Base-by-base conservation (phyloP, 371 early-diverging fungal species). In the Neoconidiobolus thromboides region DNA sequence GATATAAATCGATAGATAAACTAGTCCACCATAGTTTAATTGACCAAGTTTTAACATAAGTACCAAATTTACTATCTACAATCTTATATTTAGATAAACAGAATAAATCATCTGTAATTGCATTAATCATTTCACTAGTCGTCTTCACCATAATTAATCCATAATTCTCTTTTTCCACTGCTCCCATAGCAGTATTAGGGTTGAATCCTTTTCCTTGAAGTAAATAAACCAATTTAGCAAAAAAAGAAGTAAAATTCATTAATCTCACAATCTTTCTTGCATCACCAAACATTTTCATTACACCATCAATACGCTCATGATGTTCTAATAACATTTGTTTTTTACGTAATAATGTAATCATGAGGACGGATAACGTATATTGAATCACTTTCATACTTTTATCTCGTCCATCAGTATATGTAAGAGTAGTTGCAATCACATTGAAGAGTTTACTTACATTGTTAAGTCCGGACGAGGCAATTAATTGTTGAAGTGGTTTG, bases 331-430 rank as follows among this genome's bases (percentile, higher is more conserved):
- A 71, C n/a, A 69, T 60, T 15, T 66, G 59, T 5, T 72, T 64
- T 14, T 70, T 62, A 7, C 79, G 64, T 46, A 79, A 71, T 10
- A 69, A 60, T 40, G 61, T 49, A 70, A 73, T 73, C 42, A 86
- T 65, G 3, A 82, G 66, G 6, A 85, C 68, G 55, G 87, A 86
- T 63, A 80, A 69, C 37, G 75, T 67, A 65, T 89, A 89, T 64
- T 89, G 88, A 39, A 83, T 64, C 36, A 78, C 65, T 61, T 89
- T 89, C 61, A 89, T 73, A 15, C 74, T 67, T 64, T 89, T 89
- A 73, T 89, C 89, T 10, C 87, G 76, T 37, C 89, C 89, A 62
- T 89, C 89, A 43, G 55, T 54, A 84, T 84, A 96, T 9, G 36
- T 47, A 2, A 56, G 38, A 5, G 6, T 42, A 9, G n/a, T 56